These are phyloP conservation scores for Mycosphaerella arachidis DNA, from an alignment of 2,329 filamentous ascomycete genomes.

Conservation along the genomic window DNA sequence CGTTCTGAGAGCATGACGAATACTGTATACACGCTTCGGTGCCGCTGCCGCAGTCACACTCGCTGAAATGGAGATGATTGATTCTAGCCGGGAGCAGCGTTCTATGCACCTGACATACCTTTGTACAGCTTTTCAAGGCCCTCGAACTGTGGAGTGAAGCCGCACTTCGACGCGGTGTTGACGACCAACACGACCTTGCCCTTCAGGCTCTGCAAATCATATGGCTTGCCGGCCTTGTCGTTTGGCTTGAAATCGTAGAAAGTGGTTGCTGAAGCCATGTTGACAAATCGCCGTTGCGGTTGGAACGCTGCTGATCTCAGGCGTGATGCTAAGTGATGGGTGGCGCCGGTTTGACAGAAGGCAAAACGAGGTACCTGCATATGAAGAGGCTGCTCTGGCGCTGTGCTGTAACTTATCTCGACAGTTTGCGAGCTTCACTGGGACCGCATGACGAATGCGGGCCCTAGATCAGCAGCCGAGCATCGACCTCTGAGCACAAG, in stretches of 20 bases:
- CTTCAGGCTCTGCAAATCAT: slow-evolving; percentile 66
- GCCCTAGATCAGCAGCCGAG: neutral
- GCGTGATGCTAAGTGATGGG: slow-evolving; percentile 1
- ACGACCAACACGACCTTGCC: slow-evolving; percentile 94
- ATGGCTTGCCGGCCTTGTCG: slow-evolving; percentile 62
- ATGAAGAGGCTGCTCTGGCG: neutral
- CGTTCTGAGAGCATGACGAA: neutral
- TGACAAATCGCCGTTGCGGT: slow-evolving; percentile 17
- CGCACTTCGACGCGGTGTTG: slow-evolving; percentile 98
- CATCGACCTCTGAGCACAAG: neutral
- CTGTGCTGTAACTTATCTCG: too few relatives aligned
- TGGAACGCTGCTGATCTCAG: slow-evolving; percentile 1
- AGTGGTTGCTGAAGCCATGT: slow-evolving; percentile 63
- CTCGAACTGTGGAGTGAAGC: slow-evolving; percentile 93
- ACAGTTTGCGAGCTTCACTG: too few relatives aligned
- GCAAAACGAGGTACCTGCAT: slow-evolving; percentile 6
- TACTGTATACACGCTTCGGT: neutral
- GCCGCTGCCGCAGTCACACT: neutral
- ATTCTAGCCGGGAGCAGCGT: neutral
- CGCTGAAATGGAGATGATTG: neutral
- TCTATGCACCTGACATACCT: slow-evolving; percentile 21
- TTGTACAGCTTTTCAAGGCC: slow-evolving; percentile 91
- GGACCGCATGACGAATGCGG: neutral
- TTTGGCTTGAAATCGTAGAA: slow-evolving; percentile 81
- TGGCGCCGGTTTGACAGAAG: neutral